Conservation (phyloP, 2,329 filamentous ascomycete genomes). For the Aspergillus sp. region DNA sequence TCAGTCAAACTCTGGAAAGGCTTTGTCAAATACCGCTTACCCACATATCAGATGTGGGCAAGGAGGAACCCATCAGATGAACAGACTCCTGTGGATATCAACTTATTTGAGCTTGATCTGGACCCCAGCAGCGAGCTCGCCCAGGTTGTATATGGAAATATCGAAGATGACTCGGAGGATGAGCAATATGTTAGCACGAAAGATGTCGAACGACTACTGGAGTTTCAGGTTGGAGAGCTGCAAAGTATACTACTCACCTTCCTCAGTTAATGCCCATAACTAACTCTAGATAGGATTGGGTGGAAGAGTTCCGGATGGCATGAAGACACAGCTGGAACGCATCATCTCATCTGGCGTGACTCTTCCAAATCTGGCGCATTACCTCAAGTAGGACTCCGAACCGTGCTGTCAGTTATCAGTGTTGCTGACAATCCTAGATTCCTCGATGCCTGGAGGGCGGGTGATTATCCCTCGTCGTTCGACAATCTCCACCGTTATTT, state of each 20-base stretch:
- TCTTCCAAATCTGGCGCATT: conserved; percentile 70
- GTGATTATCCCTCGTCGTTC: conserved; percentile 84
- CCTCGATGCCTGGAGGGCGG: conserved; percentile 85
- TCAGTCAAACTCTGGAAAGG: conserved; percentile 73
- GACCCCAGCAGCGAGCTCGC: conserved; percentile 46
- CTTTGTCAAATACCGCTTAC: conserved; percentile 75
- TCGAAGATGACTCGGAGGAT: conserved; percentile 38
- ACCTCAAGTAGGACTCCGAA: conserved; percentile 56
- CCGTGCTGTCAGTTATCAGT: neutral
- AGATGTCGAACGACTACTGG: conserved; percentile 74
- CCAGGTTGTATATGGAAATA: conserved; percentile 47
- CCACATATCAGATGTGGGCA: conserved; percentile 61
- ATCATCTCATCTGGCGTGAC: conserved; percentile 63
- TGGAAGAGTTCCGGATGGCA: conserved; percentile 68
- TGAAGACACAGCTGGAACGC: conserved; percentile 65
- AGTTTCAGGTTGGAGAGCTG: conserved; percentile 84
- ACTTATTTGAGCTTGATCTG: conserved; percentile 56
- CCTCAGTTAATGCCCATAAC: conserved; percentile 1
- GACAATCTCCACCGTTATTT: conserved; percentile 93
- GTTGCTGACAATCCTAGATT: conserved; percentile 52
- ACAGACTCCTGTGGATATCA: conserved; percentile 55
- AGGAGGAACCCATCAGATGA: conserved; percentile 46
- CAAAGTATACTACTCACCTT: conserved; percentile 56
- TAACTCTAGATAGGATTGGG: conserved; percentile 59
- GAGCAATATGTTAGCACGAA: conserved; percentile 61